A percentile compares a stretch with the other conserved stretches of the same genome.
These are phyloP conservation scores for Thymus quinquecostatus DNA, from an alignment of 257 asterid species.

Conservation along the genomic window DNA sequence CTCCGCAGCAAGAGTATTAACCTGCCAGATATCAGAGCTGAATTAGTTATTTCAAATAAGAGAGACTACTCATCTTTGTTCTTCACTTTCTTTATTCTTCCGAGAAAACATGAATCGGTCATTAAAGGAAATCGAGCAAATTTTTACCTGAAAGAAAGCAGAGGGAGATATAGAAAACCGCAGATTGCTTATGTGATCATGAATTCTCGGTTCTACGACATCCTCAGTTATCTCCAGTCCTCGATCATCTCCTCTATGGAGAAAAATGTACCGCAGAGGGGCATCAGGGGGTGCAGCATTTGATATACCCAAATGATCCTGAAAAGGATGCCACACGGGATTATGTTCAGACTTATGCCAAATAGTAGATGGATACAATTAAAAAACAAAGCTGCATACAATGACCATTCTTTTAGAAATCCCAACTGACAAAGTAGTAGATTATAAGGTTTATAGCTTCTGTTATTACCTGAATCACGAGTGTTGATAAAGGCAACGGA, in stretches of 20 bases:
- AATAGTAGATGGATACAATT: slow-evolving; percentile 22
- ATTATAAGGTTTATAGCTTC: background rate
- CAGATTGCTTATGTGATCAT: slow-evolving; percentile 79
- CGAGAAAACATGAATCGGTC: background rate
- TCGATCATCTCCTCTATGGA: slow-evolving; percentile 47
- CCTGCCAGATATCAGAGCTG: slow-evolving; percentile 55
- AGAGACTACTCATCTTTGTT: slow-evolving; percentile 15
- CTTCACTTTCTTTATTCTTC: slow-evolving; percentile 1
- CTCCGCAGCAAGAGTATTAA: slow-evolving; percentile 96
- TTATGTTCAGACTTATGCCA: background rate
- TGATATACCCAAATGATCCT: slow-evolving; percentile 98
- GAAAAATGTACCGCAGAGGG: slow-evolving; percentile 62
- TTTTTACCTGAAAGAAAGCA: slow-evolving; percentile 92
- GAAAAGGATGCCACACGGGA: slow-evolving; percentile 32
- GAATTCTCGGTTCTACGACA: slow-evolving; percentile 77
- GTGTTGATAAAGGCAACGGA: slow-evolving; percentile 69
- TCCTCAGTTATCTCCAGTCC: slow-evolving; percentile 50
- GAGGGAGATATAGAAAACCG: slow-evolving; percentile 89
- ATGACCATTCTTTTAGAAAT: background rate
- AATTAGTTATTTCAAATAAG: slow-evolving; percentile 6
- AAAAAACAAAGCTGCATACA: slow-evolving; percentile 3
- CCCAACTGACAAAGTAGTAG: background rate
- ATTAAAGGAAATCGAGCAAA: slow-evolving; percentile 4
- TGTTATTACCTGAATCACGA: slow-evolving; percentile 78
- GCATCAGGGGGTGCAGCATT: slow-evolving; percentile 97